Percentiles rank a stretch among this genome's conserved stretches.
These are phyloP conservation scores for Penicillium sp. DNA, from an alignment of 2,329 filamentous ascomycete genomes.

Conservation along the genomic window DNA sequence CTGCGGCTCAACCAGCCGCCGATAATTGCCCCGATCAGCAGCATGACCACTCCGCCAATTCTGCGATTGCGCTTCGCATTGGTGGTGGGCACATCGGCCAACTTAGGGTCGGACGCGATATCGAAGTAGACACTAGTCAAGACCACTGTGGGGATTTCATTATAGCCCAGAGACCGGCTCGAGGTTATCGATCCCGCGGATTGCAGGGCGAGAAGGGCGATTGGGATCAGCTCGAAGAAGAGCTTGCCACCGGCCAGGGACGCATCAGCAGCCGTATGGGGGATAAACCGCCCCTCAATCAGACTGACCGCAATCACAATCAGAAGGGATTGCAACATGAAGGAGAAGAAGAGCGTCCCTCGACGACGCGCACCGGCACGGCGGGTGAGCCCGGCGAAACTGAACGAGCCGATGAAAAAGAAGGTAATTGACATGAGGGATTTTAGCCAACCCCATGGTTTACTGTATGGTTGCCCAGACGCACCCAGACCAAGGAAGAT, in stretches of 20 bases:
- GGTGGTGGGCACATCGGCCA: slow-evolving; percentile 32
- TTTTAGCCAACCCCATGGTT: slow-evolving; percentile 46
- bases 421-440: slow-evolving; percentile 43
- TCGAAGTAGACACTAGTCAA: slow-evolving; percentile 50
- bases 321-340: slow-evolving; percentile 39
- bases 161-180: slow-evolving; percentile 42
- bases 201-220: slow-evolving; percentile 46
- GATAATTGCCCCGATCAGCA: slow-evolving; percentile 42
- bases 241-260: slow-evolving; percentile 27
- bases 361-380: slow-evolving; percentile 34
- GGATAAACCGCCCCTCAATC: slow-evolving; percentile 40
- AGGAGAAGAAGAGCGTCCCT: slow-evolving; percentile 41
- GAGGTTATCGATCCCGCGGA: slow-evolving; percentile 46
- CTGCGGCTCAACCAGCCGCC: slow-evolving; percentile 46
- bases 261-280: slow-evolving; percentile 26
- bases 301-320: slow-evolving; percentile 43
- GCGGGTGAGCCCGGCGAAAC: slow-evolving; percentile 41
- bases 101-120: slow-evolving; percentile 42
- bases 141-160: slow-evolving; percentile 49
- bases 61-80: slow-evolving; percentile 43
- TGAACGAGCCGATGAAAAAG: slow-evolving; percentile 44
- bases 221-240: slow-evolving; percentile 44
- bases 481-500: slow-evolving; percentile 49
- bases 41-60: slow-evolving; percentile 36
- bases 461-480: slow-evolving; percentile 38